Evolutionary conservation across 345 rosid genomes (phyloP).

Genomic region (Hibiscus mutabilis): DNA sequence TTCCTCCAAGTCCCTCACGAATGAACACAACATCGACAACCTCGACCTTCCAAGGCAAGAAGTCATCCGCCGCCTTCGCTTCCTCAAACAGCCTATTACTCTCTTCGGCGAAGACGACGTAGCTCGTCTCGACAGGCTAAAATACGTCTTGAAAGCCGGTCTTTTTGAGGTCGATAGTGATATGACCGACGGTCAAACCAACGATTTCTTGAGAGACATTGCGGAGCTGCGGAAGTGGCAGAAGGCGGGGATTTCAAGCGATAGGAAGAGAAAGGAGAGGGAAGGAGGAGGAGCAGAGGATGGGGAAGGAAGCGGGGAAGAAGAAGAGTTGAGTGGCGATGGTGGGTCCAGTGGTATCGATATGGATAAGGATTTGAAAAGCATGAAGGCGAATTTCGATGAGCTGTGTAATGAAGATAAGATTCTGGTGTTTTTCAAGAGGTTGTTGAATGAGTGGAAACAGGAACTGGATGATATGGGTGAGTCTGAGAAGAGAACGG

Average conservation of each 20-base stretch:
- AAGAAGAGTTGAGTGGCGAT: slow-evolving; percentile 67
- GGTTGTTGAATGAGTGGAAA: slow-evolving; percentile 85
- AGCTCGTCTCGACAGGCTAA: not conserved
- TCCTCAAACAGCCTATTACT: not conserved
- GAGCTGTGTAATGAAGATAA: slow-evolving; percentile 87
- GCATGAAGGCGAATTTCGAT: slow-evolving; percentile 74
- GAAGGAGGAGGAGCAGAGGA: slow-evolving; percentile 68
- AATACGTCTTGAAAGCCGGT: not conserved
- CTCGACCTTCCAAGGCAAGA: not conserved
- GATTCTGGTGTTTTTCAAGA: slow-evolving; percentile 84
- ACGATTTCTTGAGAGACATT: slow-evolving; percentile 57
- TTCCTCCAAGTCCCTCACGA: not conserved
- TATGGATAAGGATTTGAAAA: slow-evolving; percentile 60
- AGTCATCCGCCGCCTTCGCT: not conserved
- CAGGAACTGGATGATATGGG: slow-evolving; percentile 80
- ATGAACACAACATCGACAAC: not conserved
- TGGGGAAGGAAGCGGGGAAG: slow-evolving; percentile 62
- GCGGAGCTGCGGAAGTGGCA: slow-evolving; percentile 88
- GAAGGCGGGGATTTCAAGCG: slow-evolving; percentile 68
- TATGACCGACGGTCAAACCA: not conserved
- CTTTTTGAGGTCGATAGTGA: not conserved
- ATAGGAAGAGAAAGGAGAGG: slow-evolving; percentile 73
- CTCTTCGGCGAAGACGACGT: not conserved
- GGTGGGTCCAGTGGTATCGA: slow-evolving; percentile 85
- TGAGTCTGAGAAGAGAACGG: slow-evolving; percentile 77